Conservation (phyloP, 495 filamentous ascomycete genomes). For the Friedmanniomyces endolithicus region DNA sequence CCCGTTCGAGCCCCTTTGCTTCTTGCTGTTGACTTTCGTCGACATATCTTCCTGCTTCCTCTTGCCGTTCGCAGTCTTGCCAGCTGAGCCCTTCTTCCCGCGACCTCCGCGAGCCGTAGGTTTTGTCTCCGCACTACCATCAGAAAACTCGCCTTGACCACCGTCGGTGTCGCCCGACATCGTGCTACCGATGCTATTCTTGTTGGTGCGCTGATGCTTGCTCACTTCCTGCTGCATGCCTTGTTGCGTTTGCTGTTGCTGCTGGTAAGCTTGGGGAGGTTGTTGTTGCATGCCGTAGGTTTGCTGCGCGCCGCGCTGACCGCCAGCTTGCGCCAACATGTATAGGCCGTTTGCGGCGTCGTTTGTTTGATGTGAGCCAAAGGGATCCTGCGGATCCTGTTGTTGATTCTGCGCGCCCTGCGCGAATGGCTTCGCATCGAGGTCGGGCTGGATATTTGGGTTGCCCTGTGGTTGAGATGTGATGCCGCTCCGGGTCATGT, state of each 20-base stretch:
- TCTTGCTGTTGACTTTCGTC: slow-evolving; percentile 59
- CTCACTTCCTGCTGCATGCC: slow-evolving; percentile 30
- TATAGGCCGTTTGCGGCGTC: slow-evolving; percentile 93
- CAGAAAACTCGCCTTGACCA: slow-evolving; percentile 58
- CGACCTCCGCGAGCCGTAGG: slow-evolving; percentile 47
- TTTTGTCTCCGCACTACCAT: slow-evolving; percentile 49
- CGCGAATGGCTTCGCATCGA: slow-evolving; percentile 40
- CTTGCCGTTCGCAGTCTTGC: slow-evolving; percentile 46
- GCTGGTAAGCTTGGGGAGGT: slow-evolving; percentile 30
- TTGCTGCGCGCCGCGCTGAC: slow-evolving; percentile 37
- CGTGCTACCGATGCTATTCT: slow-evolving; percentile 34
- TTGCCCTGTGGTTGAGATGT: slow-evolving; percentile 37
- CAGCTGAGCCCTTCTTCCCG: slow-evolving; percentile 51
- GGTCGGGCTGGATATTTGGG: slow-evolving; percentile 25
- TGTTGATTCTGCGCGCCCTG: slow-evolving; percentile 25
- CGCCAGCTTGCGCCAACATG: slow-evolving; percentile 60
- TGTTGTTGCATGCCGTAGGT: slow-evolving; percentile 44
- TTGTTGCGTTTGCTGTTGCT: slow-evolving; percentile 30
- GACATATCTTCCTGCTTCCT: slow-evolving; percentile 71
- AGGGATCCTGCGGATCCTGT: slow-evolving; percentile 38
- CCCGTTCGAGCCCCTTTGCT: slow-evolving; percentile 49
- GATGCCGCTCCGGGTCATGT: slow-evolving; percentile 30
- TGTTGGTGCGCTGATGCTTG: slow-evolving; percentile 21
- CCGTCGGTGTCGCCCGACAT: slow-evolving; percentile 53
- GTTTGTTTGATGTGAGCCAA: slow-evolving; percentile 75